A percentile compares a stretch with the other conserved stretches of the same genome.
phyloP scores from a whole-genome alignment of 2,329 filamentous ascomycete genomes.

The Microsporum ferrugineum region DNA sequence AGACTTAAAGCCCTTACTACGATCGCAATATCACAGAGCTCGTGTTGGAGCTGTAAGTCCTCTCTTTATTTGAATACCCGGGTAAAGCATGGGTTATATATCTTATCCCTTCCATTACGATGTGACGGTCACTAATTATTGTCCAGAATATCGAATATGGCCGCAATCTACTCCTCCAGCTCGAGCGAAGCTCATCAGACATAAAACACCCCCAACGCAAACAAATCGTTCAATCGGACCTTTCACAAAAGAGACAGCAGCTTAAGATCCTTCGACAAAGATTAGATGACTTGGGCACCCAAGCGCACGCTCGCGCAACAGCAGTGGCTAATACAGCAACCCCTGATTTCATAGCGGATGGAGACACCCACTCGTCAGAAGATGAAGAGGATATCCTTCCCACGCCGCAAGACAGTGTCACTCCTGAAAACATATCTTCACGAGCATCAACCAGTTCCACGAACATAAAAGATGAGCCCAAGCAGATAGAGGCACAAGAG shows the following conservation, averaged over 20 bases:
- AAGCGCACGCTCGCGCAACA: conserved; percentile 14
- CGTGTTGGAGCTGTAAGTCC: conserved; percentile 30
- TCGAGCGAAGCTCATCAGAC: conserved; percentile 31
- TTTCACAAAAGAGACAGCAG: conserved; percentile 28
- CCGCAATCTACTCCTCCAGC: conserved; percentile 29
- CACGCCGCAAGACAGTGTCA: conserved; percentile 18
- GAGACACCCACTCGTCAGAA: conserved; percentile 14
- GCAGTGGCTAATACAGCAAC: background rate
- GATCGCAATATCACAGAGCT: conserved; percentile 33
- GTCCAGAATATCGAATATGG: conserved; percentile 37
- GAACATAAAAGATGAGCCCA: background rate
- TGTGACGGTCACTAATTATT: background rate
- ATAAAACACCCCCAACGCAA: conserved; percentile 28
- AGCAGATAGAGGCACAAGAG: background rate
- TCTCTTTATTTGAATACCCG: background rate
- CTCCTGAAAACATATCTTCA: conserved; percentile 5
- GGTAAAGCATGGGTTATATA: background rate
- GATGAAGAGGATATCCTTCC: conserved; percentile 21
- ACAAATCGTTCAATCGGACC: conserved; percentile 30
- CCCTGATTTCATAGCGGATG: conserved; percentile 4
- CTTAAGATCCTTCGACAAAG: conserved; percentile 25
- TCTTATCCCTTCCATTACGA: background rate
- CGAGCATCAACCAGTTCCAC: conserved; percentile 3
- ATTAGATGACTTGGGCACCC: conserved; percentile 24
- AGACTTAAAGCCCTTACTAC: conserved; percentile 28